Evolutionary conservation across 106 monocot genomes (phyloP), one percentile per base, ranked within the genome.

Genomic region (Allium sativum): DNA sequence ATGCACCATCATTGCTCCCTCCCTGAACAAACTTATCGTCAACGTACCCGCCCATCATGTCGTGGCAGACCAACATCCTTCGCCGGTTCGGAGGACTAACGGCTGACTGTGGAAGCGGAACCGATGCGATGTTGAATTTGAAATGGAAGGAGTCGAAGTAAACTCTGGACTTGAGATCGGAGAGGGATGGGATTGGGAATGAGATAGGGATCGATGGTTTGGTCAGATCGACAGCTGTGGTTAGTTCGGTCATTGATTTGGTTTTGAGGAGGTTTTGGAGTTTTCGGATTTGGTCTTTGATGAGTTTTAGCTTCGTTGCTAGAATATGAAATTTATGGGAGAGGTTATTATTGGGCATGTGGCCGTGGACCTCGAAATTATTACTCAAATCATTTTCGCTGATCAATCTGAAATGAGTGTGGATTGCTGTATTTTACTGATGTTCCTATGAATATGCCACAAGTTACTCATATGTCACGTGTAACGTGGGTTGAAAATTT

Each of bases 1-100:
- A 96, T 15, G 96, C 96, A 1, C 72, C 81, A 20, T 79, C 64
- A 51, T 91, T 84, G 43, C n/a, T 17, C 9, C 91, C 91, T 1
- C 91, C 96, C 73, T 96, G 96, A 21, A 91, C 79, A 84, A 81
- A 87, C 59, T 52, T 56, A 48, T 96, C 96, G 65, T 96, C 90
- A 9, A 7, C 59, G 70, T 96, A 96, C 45, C 91, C 96, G 7
- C 96, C 90, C 68, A 70, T 64, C 82, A 96, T 78, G 75, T 96
- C 96, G 59, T 96, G 96, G 82, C 96, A 90, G 18, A 87, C 95
- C 15, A 96, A 87, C 7, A 96, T 40, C 73, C 96, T 68, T 56
- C 56, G 79, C 14, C 96, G 84, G 21, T 41, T 21, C 11, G 84
- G 79, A 46, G 73, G 56, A 19, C 7, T 22, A 11, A 45, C 65